These are phyloP conservation scores for Nicotiana rustica DNA, from an alignment of 305 asterid species.

Conservation along the genomic window DNA sequence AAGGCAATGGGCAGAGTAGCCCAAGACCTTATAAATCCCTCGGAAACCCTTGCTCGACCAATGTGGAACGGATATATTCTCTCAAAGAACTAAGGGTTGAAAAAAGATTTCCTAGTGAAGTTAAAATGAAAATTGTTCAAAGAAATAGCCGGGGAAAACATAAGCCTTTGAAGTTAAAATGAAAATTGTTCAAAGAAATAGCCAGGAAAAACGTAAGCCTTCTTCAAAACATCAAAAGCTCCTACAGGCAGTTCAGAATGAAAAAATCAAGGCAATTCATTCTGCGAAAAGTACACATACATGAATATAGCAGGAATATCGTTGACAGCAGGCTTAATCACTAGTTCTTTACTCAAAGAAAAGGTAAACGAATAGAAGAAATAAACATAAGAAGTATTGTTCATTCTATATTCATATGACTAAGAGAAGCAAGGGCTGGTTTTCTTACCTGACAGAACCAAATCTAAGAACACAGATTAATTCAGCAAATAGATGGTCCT, in stretches of 20 bases:
- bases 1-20: not conserved
- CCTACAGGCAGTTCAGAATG: not conserved
- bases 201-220: not conserved
- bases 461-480: conserved; percentile 74
- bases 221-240: not conserved
- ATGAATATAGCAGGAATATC: conserved; percentile 14
- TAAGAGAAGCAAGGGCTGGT: conserved; percentile 23
- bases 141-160: not conserved
- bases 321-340: not conserved
- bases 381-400: conserved; percentile 10
- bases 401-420: not conserved
- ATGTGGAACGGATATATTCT: not conserved
- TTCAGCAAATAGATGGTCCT: conserved; percentile 81
- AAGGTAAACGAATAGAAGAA: conserved; percentile 1
- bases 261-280: conserved; percentile 4
- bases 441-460: conserved; percentile 72
- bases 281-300: conserved; percentile 26
- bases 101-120: not conserved
- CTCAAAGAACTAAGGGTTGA: not conserved
- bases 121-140: not conserved
- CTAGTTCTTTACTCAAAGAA: conserved; percentile 19
- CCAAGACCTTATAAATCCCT: not conserved
- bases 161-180: not conserved
- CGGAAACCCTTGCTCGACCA: not conserved
- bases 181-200: not conserved